Base-by-base conservation (phyloP, 495 filamentous ascomycete genomes). In the Chaetomidium leptoderma region DNA sequence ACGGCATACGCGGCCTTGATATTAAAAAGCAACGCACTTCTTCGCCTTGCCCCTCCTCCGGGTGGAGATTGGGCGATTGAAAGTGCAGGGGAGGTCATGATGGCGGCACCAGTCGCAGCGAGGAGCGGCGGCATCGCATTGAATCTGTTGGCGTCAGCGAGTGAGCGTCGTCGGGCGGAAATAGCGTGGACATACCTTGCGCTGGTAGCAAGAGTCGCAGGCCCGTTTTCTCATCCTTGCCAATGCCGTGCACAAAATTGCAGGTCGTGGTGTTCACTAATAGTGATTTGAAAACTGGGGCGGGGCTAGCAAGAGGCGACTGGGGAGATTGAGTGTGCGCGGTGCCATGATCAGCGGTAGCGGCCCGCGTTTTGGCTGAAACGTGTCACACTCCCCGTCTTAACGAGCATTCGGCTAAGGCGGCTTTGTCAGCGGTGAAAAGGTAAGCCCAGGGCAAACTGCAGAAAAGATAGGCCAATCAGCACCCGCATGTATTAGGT, bases 81-180 rank as follows among this genome's bases (percentile, higher is more conserved):
- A 80, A 1, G 77, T 79, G 63, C 79, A 81, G 14, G 72, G 60
- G 4, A 75, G 70, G 48, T 74, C 66, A 58, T 81, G 79, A 60
- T 81, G 77, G 50, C 69, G 72, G 54, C 79, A 81, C 79, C 79
- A 81, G 63, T 81, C 76, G 68, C 79, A 81, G 48, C 70, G 52
- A 4, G 64, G 52, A 16, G 29, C 39, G 8, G 66, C 72, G 11
- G 66, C 69, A 55, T 81, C 79, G 55, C 79, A 81, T 74, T 79
- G 78, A 50, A 81, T 81, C 78, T 81, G 50, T 16, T 4, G 37
- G 21, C 11, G 14, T 35, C 21, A 39, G 48, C 6, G 9, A 19
- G 29, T 53, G 30, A 44, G 49, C 27, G 23, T 55, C 21, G 35
- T 11, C 6, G 10, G 24, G 43, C 43, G 43, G 24, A 16, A 29